phyloP scores from a whole-genome alignment of 495 filamentous ascomycete species.

The Penicillium steckii region DNA sequence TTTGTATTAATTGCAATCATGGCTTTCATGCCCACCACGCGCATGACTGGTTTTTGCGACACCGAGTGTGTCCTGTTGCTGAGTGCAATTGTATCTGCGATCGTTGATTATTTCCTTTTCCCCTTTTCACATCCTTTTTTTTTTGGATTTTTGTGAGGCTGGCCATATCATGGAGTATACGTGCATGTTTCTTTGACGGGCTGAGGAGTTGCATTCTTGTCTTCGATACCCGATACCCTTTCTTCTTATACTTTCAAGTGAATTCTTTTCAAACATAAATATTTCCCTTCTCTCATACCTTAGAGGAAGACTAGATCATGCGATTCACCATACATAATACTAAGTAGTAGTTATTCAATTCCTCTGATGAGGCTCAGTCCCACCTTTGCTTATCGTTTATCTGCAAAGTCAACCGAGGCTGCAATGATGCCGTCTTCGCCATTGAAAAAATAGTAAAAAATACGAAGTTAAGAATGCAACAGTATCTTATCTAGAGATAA shows the following conservation, averaged over 20 bases:
- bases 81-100: conserved; percentile 85
- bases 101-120: conserved; percentile 23
- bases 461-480: no score
- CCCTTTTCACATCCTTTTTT: not conserved
- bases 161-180: not conserved
- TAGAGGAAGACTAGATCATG: no score
- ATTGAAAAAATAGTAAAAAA: no score
- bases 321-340: no score
- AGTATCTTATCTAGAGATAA: no score
- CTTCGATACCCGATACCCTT: conserved; percentile 18
- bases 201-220: not conserved
- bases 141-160: not conserved
- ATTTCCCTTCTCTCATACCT: no score
- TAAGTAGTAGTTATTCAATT: no score
- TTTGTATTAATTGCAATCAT: conserved; percentile 88
- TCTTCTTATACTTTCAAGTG: not conserved
- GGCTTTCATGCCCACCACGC: conserved; percentile 89
- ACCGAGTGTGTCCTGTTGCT: conserved; percentile 81
- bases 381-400: no score
- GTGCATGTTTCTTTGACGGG: not conserved
- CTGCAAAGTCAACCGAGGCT: no score
- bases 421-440: no score
- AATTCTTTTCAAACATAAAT: conserved; percentile 15
- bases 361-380: no score
- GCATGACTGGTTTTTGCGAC: conserved; percentile 77